Evolutionary conservation across 1,139 yeast species (phyloP), one percentile per base, ranked within the genome.

Genomic region (Pichia sp.): DNA sequence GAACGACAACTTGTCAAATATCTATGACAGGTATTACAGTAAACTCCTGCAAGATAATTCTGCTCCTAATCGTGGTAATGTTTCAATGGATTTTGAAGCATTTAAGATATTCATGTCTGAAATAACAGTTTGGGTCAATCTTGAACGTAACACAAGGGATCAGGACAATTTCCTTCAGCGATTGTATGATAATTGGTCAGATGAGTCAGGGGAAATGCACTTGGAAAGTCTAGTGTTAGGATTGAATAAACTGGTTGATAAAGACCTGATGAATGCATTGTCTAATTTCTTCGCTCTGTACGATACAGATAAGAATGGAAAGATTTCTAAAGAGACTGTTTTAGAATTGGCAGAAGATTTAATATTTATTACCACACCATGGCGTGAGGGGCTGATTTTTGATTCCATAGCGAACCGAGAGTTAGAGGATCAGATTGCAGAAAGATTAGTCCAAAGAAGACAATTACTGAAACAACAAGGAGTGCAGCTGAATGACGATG

Each of bases 341-440:
- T 74, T 93, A 53, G 84, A 84, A 61, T 79, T 92, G 60, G 90
- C 97, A 0, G 99, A 93, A 67, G 97, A 93, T 51, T 71, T 93
- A 50, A 72, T 93, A 26, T 87, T 82, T 62, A 76, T 93, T 38
- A 92, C 97, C 0, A 77, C 86, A 40, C 96, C 97, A 1, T 88
- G 90, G 85, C 81, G 85, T 62, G 87, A 85, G 57, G 92, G 90
- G 0, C 67, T 71, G 44, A 63, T 81, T 10, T 76, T 84, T 49
- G 95, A 87, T 65, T 66, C 72, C 8, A 73, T 86, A 10, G 84
- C 93, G 0, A 78, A 81, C 53, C 73, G 73, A 47, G 80, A 80
- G 0, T 81, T 87, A 50, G 90, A 85, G 63, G 75, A 78, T 51
- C 83, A 79, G 48, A 79, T 85, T 56, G 90, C 89, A 0, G 87